These are phyloP conservation scores for Sclerotinia nivalis DNA, from an alignment of 2,329 filamentous ascomycete species.

Conservation along the genomic window DNA sequence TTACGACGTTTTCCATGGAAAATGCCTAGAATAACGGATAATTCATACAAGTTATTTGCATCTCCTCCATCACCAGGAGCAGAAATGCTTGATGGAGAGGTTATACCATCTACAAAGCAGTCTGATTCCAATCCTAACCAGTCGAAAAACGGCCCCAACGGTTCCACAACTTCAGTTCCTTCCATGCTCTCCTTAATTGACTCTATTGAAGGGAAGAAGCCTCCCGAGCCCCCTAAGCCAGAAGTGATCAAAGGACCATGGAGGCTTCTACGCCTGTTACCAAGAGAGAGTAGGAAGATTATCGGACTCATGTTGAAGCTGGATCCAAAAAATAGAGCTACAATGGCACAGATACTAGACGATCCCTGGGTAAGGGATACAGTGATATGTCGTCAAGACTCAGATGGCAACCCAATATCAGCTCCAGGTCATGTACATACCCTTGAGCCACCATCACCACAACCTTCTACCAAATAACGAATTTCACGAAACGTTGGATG, in stretches of 20 bases:
- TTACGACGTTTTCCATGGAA: constrained; percentile 96
- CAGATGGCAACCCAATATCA: constrained; percentile 69
- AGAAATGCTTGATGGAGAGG: constrained; percentile 34
- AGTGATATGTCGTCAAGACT: constrained; percentile 81
- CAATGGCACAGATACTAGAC: constrained; percentile 79
- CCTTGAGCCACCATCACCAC: constrained; percentile 67
- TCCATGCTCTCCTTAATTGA: background rate
- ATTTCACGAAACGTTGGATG: constrained; percentile 24
- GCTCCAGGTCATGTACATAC: constrained; percentile 81
- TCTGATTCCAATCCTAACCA: constrained; percentile 10
- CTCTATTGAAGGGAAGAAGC: constrained; percentile 11
- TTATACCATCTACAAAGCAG: constrained; percentile 23
- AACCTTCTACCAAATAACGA: constrained; percentile 34
- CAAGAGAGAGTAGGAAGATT: constrained; percentile 85
- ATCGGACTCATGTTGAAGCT: constrained; percentile 91
- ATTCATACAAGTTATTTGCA: constrained; percentile 91
- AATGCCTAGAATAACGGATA: constrained; percentile 85
- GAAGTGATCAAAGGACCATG: constrained; percentile 90
- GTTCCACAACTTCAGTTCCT: background rate
- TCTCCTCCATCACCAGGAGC: constrained; percentile 76
- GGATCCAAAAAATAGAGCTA: constrained; percentile 78
- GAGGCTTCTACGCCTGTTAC: constrained; percentile 82
- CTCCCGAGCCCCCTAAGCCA: constrained; percentile 48
- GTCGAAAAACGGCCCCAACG: background rate
- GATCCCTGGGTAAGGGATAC: constrained; percentile 90